Evolutionary conservation across 495 filamentous ascomycete species (phyloP).

Genomic region (Thermochaetoides thermophila): DNA sequence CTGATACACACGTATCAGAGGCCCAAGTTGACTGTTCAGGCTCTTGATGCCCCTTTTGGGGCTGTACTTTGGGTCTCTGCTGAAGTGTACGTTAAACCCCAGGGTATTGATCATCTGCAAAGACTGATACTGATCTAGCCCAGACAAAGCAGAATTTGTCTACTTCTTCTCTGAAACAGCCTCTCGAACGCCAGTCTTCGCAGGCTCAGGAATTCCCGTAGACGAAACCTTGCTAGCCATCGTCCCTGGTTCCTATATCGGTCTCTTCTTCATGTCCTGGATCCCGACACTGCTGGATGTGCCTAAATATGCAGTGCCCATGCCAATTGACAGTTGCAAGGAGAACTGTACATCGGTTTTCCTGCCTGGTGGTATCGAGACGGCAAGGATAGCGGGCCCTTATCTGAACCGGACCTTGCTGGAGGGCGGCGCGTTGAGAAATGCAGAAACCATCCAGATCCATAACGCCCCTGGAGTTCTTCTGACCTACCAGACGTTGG

Average conservation of each 20-base stretch:
- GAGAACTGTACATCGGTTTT: slow-evolving; percentile 1
- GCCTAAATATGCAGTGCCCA: neutral
- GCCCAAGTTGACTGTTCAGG: neutral
- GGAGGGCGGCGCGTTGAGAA: neutral
- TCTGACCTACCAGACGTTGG: neutral
- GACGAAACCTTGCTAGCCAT: neutral
- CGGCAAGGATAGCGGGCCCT: neutral
- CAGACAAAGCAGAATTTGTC: slow-evolving; percentile 3
- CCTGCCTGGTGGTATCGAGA: slow-evolving; percentile 1
- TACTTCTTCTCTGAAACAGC: neutral
- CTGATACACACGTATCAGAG: neutral
- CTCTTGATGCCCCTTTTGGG: slow-evolving; percentile 1
- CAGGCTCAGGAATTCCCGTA: slow-evolving; percentile 1
- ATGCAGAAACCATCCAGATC: slow-evolving; percentile 2
- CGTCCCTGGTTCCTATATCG: slow-evolving; percentile 1
- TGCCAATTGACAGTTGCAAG: neutral
- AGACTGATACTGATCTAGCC: neutral
- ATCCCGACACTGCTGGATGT: slow-evolving; percentile 2
- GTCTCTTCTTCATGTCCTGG: slow-evolving; percentile 2
- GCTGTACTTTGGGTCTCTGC: slow-evolving; percentile 1
- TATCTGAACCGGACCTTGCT: slow-evolving; percentile 1
- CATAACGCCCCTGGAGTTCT: slow-evolving; percentile 2
- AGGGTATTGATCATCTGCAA: too few species aligned
- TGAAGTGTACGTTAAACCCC: neutral
- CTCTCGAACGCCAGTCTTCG: neutral